Base-by-base conservation (phyloP, 2,329 filamentous ascomycete genomes). In the Trichoderma sp. region DNA sequence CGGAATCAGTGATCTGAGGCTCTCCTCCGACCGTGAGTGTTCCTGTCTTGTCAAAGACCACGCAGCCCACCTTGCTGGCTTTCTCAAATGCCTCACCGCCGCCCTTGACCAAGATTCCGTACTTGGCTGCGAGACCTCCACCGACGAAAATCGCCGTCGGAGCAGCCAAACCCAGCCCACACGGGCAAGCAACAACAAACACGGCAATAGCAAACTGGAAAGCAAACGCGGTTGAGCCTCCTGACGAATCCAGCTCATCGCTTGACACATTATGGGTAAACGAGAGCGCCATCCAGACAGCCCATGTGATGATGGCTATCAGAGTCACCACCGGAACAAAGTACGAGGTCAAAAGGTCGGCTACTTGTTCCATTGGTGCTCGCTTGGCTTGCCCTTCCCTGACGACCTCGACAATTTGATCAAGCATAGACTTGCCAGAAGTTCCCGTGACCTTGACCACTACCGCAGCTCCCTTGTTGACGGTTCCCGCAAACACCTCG, bases 11-110 rank as follows among this genome's bases (percentile, higher is more conserved):
- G 26, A 95, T 90, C 32, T 85, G 88, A 0, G 93, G 92, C 74
- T 93, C 90, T 7, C 91, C 92, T 5, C 92, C 84, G 76, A 91
- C 84, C 0, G 93, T 96, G 72, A 97, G 83, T 0, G 93, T 97
- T 1, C 93, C 93, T 0, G 93, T 97, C 85, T 97, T 96, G 85
- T 97, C 93, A 78, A 97, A 96, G 1, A 96, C 92, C 51, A 96
- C 90, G 67, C 91, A 91, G 79, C 94, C 90, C 58, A 95, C 86
- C 12, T 88, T 88, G 78, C 92, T 94, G 4, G 93, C 93, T 82
- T 94, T 93, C 79, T 95, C 92, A 78, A 96, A 95, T 0, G 93
- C 93, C 78, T 95, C 92, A 39, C 93, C 93, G 26, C 93, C 93
- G 26, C 93, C 93, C 80, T 94, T 94, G 75, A 92, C 93, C 1